Evolutionary conservation across 805 yeast genomes (phyloP).

Genomic region (Maudiozyma turicensis): DNA sequence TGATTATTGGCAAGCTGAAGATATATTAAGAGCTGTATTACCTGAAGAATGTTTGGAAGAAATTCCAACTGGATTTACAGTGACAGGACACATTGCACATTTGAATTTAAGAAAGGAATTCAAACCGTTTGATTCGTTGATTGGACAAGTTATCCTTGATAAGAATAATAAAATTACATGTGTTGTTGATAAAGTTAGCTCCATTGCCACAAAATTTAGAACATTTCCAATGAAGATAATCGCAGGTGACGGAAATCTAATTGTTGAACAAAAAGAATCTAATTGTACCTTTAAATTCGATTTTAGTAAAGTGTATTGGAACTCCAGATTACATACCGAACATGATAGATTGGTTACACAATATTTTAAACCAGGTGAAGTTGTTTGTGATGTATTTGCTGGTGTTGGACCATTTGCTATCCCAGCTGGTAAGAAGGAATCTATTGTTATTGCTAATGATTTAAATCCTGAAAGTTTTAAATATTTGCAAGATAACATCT

Average conservation of each 20-base stretch:
- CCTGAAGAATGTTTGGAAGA: constrained; percentile 62
- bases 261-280: constrained; percentile 77
- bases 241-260: constrained; percentile 65
- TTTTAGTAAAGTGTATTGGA: constrained; percentile 94
- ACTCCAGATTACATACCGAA: constrained; percentile 87
- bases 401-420: constrained; percentile 98
- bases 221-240: constrained; percentile 90
- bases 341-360: constrained; percentile 67
- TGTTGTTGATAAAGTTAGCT: constrained; percentile 84
- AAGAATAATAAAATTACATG: constrained; percentile 69
- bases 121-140: constrained; percentile 67
- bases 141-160: constrained; percentile 85
- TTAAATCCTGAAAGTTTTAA: constrained; percentile 79
- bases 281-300: constrained; percentile 82
- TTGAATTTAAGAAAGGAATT: constrained; percentile 75
- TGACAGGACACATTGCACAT: constrained; percentile 94
- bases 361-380: constrained; percentile 53
- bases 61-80: constrained; percentile 82
- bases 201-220: constrained; percentile 79
- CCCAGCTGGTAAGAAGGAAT: constrained; percentile 83
- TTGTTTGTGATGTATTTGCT: constrained; percentile 92
- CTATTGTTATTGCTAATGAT: constrained; percentile 83
- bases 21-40: constrained; percentile 63
- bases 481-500: constrained; percentile 57
- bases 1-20: constrained; percentile 83